Base-by-base conservation (phyloP, 768 basidiomycete genomes). In the Suillus brevipes region DNA sequence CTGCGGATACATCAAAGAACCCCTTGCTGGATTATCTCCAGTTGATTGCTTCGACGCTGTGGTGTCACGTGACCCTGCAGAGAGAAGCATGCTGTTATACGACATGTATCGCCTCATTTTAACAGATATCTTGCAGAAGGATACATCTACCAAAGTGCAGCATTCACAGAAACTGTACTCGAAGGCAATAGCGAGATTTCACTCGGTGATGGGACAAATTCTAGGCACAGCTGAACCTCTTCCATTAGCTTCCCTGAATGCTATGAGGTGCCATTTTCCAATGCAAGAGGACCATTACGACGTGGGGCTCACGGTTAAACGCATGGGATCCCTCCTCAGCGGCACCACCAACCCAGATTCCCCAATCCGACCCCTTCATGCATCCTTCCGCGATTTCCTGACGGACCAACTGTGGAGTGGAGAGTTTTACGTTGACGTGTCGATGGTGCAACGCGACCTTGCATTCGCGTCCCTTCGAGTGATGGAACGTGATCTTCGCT, bases 331-430 rank as follows among this genome's bases (percentile, higher is more conserved):
- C 28, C 23, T 65, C 37, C 25, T 71, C 40, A 63, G 61, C 56
- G 63, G 66, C 23, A 55, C 36, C 12, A 10, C 43, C 14, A 53
- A 50, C 16, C 14, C 25, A 28, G 6, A 7, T 42, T 34, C 50
- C 37, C 64, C 66, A 3, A 65, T 73, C 49, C 66, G 61, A 14
- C 64, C 68, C 20, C 64, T 74, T n/a, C 75, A 76, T 53, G 59
- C 73, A 9, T 75, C 75, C 2, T 74, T 77, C 64, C 58, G 58
- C n/a, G 76, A 76, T 42, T 77, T 71, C 56, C 66, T 75, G 25
- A 65, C 43, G 4, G 64, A 70, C 49, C 9, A 47, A 42, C 20
- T 16, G 9, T 66, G 69, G 14, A 69, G 70, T 45, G 42, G 52
- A 28, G 49, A 64, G 18, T 73, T 68, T 57, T 64, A 31, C 64